These are phyloP conservation scores for Rutstroemia sydowiana DNA, from an alignment of 2,329 filamentous ascomycete genomes.

Conservation along the genomic window DNA sequence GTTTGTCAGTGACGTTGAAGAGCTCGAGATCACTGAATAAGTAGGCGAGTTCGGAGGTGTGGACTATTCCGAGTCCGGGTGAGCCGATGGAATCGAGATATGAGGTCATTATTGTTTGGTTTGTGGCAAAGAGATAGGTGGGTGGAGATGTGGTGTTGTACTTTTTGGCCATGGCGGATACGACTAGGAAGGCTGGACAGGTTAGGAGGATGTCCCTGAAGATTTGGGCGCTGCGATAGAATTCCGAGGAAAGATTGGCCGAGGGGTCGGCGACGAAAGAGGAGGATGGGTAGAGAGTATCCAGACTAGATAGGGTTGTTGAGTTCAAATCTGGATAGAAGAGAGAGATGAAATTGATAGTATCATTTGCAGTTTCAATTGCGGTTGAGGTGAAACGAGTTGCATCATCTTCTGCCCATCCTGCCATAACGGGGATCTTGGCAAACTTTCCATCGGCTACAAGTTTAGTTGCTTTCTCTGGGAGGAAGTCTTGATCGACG, in stretches of 20 bases:
- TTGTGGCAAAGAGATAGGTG: conserved; percentile 45
- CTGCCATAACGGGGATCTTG: conserved; percentile 35
- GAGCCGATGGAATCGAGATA: conserved; percentile 33
- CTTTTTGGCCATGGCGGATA: conserved; percentile 31
- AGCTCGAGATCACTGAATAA: conserved; percentile 40
- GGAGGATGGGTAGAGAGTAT: conserved; percentile 42
- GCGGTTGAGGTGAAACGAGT: conserved; percentile 35
- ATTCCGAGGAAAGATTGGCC: conserved; percentile 38
- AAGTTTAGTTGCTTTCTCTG: conserved; percentile 36
- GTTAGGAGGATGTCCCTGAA: conserved; percentile 46
- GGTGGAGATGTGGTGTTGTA: conserved; percentile 26
- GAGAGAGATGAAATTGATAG: conserved; percentile 32
- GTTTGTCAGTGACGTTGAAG: conserved; percentile 32
- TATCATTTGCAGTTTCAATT: conserved; percentile 36
- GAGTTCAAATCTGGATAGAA: conserved; percentile 34
- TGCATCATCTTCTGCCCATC: conserved; percentile 40
- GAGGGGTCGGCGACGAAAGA: conserved; percentile 37
- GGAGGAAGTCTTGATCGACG: conserved; percentile 44
- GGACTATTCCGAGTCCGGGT: conserved; percentile 39
- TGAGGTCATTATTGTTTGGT: conserved; percentile 45
- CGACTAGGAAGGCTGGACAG: conserved; percentile 40
- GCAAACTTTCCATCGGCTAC: conserved; percentile 35
- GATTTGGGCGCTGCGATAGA: conserved; percentile 42
- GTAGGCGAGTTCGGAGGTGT: conserved; percentile 48
- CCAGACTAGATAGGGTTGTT: conserved; percentile 34